These are phyloP conservation scores for Nakaseomyces sp. DNA, from an alignment of 1,139 yeast genomes.

Conservation along the genomic window DNA sequence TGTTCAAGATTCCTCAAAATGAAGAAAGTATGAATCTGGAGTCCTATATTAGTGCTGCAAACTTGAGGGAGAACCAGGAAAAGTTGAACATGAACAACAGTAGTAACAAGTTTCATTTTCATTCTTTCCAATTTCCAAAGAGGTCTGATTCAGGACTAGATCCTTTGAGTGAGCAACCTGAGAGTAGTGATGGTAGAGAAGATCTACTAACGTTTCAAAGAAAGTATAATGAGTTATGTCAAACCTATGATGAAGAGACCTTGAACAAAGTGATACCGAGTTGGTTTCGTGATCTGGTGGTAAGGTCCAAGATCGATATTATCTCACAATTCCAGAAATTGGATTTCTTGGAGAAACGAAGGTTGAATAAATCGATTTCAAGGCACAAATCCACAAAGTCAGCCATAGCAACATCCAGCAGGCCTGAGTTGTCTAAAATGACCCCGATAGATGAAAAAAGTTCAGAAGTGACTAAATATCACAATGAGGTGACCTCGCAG, in stretches of 20 bases:
- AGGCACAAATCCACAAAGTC: constrained; percentile 8
- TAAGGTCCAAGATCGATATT: constrained; percentile 26
- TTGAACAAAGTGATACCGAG: constrained; percentile 29
- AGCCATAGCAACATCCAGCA: constrained; percentile 1
- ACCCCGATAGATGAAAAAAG: constrained; percentile 4
- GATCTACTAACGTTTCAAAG: constrained; percentile 25
- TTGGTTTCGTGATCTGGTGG: constrained; percentile 34
- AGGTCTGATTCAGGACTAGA: constrained; percentile 3
- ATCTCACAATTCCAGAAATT: constrained; percentile 33
- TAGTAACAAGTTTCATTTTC: constrained; percentile 7
- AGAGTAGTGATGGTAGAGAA: constrained; percentile 7
- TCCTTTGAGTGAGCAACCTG: neutral
- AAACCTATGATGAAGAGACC: constrained; percentile 12
- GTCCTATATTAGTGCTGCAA: constrained; percentile 27
- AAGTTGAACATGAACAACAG: constrained; percentile 13
- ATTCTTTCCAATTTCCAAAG: constrained; percentile 21
- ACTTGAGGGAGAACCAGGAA: constrained; percentile 22
- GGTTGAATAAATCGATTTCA: constrained; percentile 27
- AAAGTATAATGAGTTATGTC: constrained; percentile 17
- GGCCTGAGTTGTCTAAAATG: constrained; percentile 6
- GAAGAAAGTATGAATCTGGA: constrained; percentile 36
- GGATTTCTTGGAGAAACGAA: constrained; percentile 35
- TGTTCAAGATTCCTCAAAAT: constrained; percentile 38
- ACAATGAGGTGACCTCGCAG: constrained; percentile 4
- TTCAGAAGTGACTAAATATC: neutral